These are phyloP conservation scores for Mikania micrantha DNA, from an alignment of 129 eudicot species.

Conservation along the genomic window DNA sequence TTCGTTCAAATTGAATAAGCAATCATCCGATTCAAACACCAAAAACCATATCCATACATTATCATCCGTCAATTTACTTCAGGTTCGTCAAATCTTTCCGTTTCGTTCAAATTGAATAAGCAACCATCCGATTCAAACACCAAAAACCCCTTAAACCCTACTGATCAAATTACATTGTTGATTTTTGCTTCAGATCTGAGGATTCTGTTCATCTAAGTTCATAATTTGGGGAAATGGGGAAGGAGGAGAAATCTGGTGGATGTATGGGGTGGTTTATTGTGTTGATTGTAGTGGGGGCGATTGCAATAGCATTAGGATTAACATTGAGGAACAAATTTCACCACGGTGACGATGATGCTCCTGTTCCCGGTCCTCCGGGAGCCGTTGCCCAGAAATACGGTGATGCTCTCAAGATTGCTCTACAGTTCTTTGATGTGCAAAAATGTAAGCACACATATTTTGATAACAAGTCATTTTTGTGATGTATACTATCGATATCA, in stretches of 20 bases:
- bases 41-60: slow-evolving; percentile 21
- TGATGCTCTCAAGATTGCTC: slow-evolving; percentile 67
- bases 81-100: slow-evolving; percentile 1
- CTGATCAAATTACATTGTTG: not conserved
- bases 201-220: no score
- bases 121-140: not conserved
- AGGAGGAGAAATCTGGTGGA: slow-evolving; percentile 35
- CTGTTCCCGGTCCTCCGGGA: slow-evolving; percentile 88
- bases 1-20: no score
- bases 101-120: not conserved
- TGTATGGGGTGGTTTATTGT: slow-evolving; percentile 60
- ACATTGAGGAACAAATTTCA: slow-evolving; percentile 33
- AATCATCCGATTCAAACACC: no score
- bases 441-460: slow-evolving; percentile 40
- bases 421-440: slow-evolving; percentile 80
- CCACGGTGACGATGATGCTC: slow-evolving; percentile 10
- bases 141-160: not conserved
- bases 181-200: slow-evolving; percentile 15
- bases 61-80: slow-evolving; percentile 2
- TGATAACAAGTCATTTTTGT: not conserved
- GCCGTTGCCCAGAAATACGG: slow-evolving; percentile 55
- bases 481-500: not conserved
- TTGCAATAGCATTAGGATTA: slow-evolving; percentile 38
- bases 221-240: slow-evolving; percentile 36
- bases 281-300: slow-evolving; percentile 36